Base-by-base conservation (phyloP, 1,284 basidiomycete genomes). In the Gomphus bonarii region DNA sequence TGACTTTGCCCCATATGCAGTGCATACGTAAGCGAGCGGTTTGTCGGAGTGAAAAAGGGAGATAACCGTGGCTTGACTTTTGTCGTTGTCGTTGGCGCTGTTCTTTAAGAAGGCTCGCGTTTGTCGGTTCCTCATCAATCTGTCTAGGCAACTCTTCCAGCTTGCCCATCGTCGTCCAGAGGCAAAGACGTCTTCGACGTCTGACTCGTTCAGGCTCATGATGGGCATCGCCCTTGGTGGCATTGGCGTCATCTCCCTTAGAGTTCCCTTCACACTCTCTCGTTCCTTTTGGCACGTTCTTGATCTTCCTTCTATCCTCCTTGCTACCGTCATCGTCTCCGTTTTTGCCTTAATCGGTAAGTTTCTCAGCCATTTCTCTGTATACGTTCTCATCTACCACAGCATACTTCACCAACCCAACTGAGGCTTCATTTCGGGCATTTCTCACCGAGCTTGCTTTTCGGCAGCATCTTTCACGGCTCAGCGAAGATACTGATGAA, bases 361-460 rank as follows among this genome's bases (percentile, higher is more conserved):
- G 85, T 71, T 57, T 46, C 55, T 54, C 62, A 38, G 51, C 52
- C 40, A 54, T 43, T 60, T 51, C 58, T 25, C 20, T 46, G 18
- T 52, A 16, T 35, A 28, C 36, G n/a, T 36, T 47, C 38, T 42
- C 35, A 50, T 61, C 61, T 60, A 58, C 44, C 63, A 48, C 69
- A 95, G 95, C 94, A 49, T 94, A 94, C 75, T 81, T 93, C 69
- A 91, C 92, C 43, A 97, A 95, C 69, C 95, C 95, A 16, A 84
- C 85, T 57, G 93, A 97, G 72, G 82, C 84, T 48, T 93, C 91
- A 3, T 97, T 97, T 72, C 83, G 92, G 58, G 80, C 91, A 14
- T 95, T 93, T 73, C 85, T 98, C 65, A 97, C 94, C 35, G 93
- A 97, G 68, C 87, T 92, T 67, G 93, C 93, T 40, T 97, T 98